These are phyloP conservation scores for Sicyos edulis DNA, from an alignment of 306 rosid genomes.

Conservation along the genomic window DNA sequence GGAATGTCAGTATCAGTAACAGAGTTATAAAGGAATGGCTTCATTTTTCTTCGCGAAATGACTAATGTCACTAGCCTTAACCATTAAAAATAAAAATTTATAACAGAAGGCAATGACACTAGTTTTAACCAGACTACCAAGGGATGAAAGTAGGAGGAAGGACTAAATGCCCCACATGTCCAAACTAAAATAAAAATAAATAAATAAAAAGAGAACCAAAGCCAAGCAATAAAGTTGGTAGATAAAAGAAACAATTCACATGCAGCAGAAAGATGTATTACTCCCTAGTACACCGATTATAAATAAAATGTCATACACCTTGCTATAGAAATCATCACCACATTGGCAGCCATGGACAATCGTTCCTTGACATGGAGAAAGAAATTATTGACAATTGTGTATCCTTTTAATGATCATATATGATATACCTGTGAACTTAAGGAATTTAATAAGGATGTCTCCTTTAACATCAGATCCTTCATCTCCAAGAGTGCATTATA, in stretches of 20 bases:
- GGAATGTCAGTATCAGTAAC: background rate
- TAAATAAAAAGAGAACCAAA: background rate
- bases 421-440: slow-evolving; percentile 61
- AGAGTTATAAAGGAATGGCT: background rate
- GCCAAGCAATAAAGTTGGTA: background rate
- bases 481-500: slow-evolving; percentile 87
- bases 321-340: background rate
- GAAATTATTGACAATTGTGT: slow-evolving; percentile 5
- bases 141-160: background rate
- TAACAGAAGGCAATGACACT: background rate
- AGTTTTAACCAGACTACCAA: background rate
- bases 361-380: background rate
- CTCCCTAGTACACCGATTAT: background rate
- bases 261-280: background rate
- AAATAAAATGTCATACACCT: background rate
- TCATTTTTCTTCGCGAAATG: background rate
- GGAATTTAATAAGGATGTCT: slow-evolving; percentile 80
- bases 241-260: background rate
- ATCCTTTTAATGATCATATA: slow-evolving; percentile 24
- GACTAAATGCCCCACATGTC: background rate
- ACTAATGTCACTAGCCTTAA: background rate
- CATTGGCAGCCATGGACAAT: background rate
- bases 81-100: background rate
- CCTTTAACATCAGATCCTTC: slow-evolving; percentile 84
- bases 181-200: background rate